phyloP scores from a whole-genome alignment of 2,329 filamentous ascomycete species.

The Clarireedia monteithiana region DNA sequence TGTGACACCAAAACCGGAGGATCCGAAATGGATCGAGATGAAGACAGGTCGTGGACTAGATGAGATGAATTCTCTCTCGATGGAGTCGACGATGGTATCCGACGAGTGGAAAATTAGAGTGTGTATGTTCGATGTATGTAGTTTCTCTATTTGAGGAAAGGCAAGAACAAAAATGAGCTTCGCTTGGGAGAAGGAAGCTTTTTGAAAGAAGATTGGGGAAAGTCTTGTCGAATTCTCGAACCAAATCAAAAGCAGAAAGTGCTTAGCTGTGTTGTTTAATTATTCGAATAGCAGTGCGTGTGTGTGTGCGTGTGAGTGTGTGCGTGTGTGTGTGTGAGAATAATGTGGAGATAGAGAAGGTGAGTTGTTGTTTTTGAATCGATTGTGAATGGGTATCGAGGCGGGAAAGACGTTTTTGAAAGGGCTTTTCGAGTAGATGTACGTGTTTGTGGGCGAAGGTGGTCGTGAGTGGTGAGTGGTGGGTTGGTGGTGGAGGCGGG shows the following conservation, averaged over 20 bases:
- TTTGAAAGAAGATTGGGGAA: not conserved
- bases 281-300: not conserved
- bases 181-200: not conserved
- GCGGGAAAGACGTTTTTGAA: not conserved
- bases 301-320: not conserved
- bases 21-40: not conserved
- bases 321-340: not conserved
- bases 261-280: not conserved
- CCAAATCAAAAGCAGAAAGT: not conserved
- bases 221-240: not conserved
- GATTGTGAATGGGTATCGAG: not conserved
- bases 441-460: not conserved
- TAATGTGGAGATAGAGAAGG: constrained; percentile 1
- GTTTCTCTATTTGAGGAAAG: not conserved
- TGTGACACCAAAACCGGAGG: not conserved
- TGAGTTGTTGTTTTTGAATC: not conserved
- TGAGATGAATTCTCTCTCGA: not conserved
- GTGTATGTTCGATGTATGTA: not conserved
- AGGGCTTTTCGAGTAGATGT: not conserved
- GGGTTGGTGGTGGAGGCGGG: not conserved
- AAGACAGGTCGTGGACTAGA: not conserved
- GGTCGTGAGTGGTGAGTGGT: too few species aligned
- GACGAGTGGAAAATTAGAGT: not conserved
- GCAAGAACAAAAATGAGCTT: not conserved
- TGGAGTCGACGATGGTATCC: not conserved